A percentile compares a stretch with the other conserved stretches of the same genome.
Conservation (phyloP, 345 rosid genomes). For the Streptanthus diversifolius region DNA sequence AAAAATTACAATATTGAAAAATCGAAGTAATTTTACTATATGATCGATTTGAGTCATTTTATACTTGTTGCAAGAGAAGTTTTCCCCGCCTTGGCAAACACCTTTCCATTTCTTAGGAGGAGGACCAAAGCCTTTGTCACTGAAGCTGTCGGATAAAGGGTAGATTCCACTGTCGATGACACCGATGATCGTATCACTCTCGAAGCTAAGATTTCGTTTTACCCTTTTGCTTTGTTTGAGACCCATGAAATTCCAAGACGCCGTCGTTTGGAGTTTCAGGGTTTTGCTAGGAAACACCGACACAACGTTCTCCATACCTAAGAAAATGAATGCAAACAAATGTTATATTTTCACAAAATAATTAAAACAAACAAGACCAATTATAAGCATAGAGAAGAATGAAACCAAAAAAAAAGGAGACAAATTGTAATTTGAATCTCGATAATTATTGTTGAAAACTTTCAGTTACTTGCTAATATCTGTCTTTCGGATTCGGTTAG, state of each 20-base stretch:
- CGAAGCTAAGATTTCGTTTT: constrained; percentile 29
- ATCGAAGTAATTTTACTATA: not conserved
- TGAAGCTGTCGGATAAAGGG: constrained; percentile 47
- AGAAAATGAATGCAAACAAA: not conserved
- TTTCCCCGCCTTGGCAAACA: constrained; percentile 35
- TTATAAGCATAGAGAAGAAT: not conserved
- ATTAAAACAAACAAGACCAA: not conserved
- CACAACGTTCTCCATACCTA: constrained; percentile 51
- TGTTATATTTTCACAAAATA: not conserved
- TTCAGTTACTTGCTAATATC: constrained; percentile 34
- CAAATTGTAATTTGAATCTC: not conserved
- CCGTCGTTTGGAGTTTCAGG: constrained; percentile 48
- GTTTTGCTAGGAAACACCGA: constrained; percentile 51
- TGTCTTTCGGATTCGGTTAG: constrained; percentile 42
- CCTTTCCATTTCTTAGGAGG: constrained; percentile 53
- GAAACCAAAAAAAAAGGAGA: not conserved
- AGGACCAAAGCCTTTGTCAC: constrained; percentile 42
- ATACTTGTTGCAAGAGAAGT: constrained; percentile 65
- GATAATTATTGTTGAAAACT: not conserved
- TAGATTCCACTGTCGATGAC: constrained; percentile 55
- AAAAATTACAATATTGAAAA: constrained; percentile 6
- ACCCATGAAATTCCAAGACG: constrained; percentile 61
- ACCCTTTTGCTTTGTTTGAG: constrained; percentile 32
- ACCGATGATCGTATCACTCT: constrained; percentile 43
- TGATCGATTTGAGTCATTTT: not conserved